Percentiles rank a stretch among this genome's conserved stretches.
phyloP scores from a whole-genome alignment of 225 moss, liverwort and hornwort genomes.

The Antitrichia curtipendula region DNA sequence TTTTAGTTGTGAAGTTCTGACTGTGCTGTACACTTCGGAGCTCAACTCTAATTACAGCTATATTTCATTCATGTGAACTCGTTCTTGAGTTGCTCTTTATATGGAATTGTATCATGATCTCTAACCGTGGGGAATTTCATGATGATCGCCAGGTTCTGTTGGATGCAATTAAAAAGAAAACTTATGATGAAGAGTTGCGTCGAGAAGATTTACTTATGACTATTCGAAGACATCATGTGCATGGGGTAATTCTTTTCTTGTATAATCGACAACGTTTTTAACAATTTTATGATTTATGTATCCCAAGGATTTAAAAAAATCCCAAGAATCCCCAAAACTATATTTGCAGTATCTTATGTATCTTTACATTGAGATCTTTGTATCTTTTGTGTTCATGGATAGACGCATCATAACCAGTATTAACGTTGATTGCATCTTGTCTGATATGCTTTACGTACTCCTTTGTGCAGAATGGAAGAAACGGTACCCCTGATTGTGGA shows the following conservation, averaged over 20 bases:
- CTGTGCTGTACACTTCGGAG: background rate
- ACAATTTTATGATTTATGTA: background rate
- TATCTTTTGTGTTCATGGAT: background rate
- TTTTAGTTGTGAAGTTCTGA: background rate
- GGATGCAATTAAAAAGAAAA: constrained; percentile 74
- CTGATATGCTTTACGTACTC: background rate
- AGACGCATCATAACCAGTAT: background rate
- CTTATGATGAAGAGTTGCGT: constrained; percentile 81
- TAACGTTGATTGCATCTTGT: background rate
- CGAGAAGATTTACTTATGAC: constrained; percentile 65
- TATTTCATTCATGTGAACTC: background rate
- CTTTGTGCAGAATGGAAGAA: constrained; percentile 54
- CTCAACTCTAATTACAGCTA: background rate
- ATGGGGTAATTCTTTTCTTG: constrained; percentile 38
- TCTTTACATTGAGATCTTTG: background rate
- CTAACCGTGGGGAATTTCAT: background rate
- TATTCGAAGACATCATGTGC: constrained; percentile 63
- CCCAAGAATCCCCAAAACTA: background rate
- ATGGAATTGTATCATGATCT: background rate
- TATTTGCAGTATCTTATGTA: background rate
- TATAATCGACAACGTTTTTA: background rate
- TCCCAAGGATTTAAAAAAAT: background rate
- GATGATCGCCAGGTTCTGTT: constrained; percentile 46
- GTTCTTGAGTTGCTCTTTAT: background rate
- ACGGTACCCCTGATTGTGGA: constrained; percentile 82